Evolutionary conservation across 441 rosid genomes (phyloP).

Genomic region (Rhodomyrtus psidioides): DNA sequence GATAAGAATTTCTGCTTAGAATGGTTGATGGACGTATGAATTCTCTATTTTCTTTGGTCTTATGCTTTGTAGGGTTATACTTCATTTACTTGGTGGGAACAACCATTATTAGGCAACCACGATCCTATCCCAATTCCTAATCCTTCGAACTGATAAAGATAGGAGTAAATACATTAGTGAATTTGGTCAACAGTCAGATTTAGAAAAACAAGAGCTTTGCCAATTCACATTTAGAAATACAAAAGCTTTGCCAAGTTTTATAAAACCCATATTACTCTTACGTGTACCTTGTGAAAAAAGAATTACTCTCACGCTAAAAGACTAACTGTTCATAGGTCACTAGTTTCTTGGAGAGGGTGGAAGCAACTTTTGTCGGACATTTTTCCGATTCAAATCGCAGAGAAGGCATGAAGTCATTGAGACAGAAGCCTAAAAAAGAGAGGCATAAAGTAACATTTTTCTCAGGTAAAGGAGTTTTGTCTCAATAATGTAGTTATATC

Average conservation of each 20-base stretch:
- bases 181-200: neutral
- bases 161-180: neutral
- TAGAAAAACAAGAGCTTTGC: neutral
- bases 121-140: neutral
- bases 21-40: neutral
- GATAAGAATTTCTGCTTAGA: neutral
- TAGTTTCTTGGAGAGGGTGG: slow-evolving; percentile 51
- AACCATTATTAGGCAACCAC: neutral
- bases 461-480: slow-evolving; percentile 32
- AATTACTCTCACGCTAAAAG: neutral
- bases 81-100: neutral
- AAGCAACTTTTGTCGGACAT: slow-evolving; percentile 45
- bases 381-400: slow-evolving; percentile 49
- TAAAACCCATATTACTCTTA: neutral
- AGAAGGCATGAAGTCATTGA: slow-evolving; percentile 51
- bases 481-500: neutral
- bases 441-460: slow-evolving; percentile 57
- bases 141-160: neutral
- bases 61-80: neutral
- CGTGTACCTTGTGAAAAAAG: neutral
- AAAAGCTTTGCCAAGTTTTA: neutral
- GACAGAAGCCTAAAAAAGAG: slow-evolving; percentile 50
- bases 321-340: slow-evolving; percentile 25
- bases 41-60: neutral
- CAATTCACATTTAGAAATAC: neutral